Evolutionary conservation across 306 rosid species (phyloP).

Genomic region (Inga leiocalycina): DNA sequence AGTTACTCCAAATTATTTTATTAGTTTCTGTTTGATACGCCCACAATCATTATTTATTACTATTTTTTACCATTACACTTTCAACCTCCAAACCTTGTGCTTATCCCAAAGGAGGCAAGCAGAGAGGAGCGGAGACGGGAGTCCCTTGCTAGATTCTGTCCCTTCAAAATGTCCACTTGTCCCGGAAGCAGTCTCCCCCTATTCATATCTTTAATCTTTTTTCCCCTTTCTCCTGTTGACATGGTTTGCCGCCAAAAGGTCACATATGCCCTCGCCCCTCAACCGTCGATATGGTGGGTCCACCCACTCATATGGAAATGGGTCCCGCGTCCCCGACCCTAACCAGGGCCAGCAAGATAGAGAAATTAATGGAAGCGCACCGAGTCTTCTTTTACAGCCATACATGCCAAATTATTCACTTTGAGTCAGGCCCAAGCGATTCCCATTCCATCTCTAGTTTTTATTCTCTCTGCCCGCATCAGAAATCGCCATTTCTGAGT

Average conservation of each 20-base stretch:
- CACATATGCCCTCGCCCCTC: conserved; percentile 14
- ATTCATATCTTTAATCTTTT: not conserved
- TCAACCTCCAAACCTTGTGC: conserved; percentile 24
- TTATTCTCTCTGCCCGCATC: conserved; percentile 4
- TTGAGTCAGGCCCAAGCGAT: conserved; percentile 60
- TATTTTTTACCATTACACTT: not conserved
- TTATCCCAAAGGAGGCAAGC: conserved; percentile 37
- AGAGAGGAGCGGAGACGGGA: not conserved
- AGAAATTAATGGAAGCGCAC: no score
- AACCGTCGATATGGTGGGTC: conserved; percentile 47
- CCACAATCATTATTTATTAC: no score
- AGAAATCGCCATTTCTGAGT: conserved; percentile 35
- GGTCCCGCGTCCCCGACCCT: conserved; percentile 66
- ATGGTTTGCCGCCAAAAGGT: conserved; percentile 51
- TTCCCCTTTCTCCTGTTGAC: conserved; percentile 41
- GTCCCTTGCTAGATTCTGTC: conserved; percentile 31
- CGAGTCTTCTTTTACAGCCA: conserved; percentile 46
- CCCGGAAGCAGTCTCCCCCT: conserved; percentile 12
- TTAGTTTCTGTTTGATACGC: no score
- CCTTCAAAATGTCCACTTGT: conserved; percentile 1
- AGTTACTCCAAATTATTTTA: no score
- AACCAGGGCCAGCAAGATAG: conserved; percentile 29
- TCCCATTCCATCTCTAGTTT: conserved; percentile 47
- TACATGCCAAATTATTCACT: conserved; percentile 35
- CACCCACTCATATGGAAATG: conserved; percentile 37